Conservation (phyloP, 352 stramenopile genomes). For the Phytophthora megakarya region DNA sequence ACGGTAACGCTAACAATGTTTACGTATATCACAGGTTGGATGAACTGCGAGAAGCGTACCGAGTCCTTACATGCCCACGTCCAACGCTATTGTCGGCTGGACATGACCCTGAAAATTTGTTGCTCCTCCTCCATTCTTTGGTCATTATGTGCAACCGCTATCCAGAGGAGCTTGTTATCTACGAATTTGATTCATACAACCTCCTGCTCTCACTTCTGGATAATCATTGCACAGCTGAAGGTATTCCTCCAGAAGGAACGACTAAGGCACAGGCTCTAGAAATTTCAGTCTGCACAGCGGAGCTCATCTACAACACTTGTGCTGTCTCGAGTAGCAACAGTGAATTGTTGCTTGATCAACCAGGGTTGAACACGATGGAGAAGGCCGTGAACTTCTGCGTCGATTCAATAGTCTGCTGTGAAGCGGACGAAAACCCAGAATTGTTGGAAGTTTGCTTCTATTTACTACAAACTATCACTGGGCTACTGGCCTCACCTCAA, state of each 20-base stretch:
- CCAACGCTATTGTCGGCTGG: constrained; percentile 66
- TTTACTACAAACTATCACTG: constrained; percentile 75
- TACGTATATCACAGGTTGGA: constrained; percentile 33
- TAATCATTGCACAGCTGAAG: constrained; percentile 62
- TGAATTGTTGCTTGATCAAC: constrained; percentile 58
- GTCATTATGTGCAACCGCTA: constrained; percentile 75
- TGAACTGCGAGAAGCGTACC: constrained; percentile 65
- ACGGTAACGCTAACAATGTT: constrained; percentile 3
- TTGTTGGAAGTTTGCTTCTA: constrained; percentile 61
- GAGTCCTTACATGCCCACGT: constrained; percentile 68
- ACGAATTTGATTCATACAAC: constrained; percentile 74
- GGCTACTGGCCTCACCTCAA: constrained; percentile 54
- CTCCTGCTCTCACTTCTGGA: constrained; percentile 64
- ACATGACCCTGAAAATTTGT: constrained; percentile 74
- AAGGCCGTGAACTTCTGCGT: constrained; percentile 77
- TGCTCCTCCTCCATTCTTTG: constrained; percentile 68
- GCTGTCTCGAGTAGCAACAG: constrained; percentile 62
- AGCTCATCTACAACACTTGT: constrained; percentile 75
- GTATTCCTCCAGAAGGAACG: constrained; percentile 44
- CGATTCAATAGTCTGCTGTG: constrained; percentile 49
- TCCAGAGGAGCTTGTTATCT: constrained; percentile 47
- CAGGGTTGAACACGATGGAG: constrained; percentile 55
- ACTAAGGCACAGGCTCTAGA: constrained; percentile 48
- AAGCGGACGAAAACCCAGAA: constrained; percentile 35
- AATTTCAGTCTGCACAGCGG: constrained; percentile 65